Conservation (phyloP, 78 protist species). For the slime mould (Dictyostelium discoideum) region dicty_2.7 NC_007090.3:1686001-1686500, state of each 20-base stretch:
- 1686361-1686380: constrained; percentile 61
- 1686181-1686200: constrained; percentile 93
- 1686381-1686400: constrained; percentile 86
- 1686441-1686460: not conserved
- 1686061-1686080: constrained; percentile 92
- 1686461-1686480: no score
- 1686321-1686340: constrained; percentile 73
- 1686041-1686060: constrained; percentile 72
- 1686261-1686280: constrained; percentile 78
- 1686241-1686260: constrained; percentile 92
- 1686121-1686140: constrained; percentile 96
- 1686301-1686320: constrained; percentile 55
- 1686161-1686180: constrained; percentile 97
- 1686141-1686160: constrained; percentile 91
- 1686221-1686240: constrained; percentile 91
- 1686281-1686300: constrained; percentile 87
- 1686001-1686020: constrained; percentile 94
- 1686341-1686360: constrained; percentile 80
- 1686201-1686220: constrained; percentile 67
- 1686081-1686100: constrained; percentile 95
- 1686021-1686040: not conserved
- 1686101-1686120: constrained; percentile 97
- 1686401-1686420: constrained; percentile 85
- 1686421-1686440: constrained; percentile 41
- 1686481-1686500: constrained; percentile 84